phyloP scores from a whole-genome alignment of 2,329 filamentous ascomycete species.

The Xylariaceae sp. region DNA sequence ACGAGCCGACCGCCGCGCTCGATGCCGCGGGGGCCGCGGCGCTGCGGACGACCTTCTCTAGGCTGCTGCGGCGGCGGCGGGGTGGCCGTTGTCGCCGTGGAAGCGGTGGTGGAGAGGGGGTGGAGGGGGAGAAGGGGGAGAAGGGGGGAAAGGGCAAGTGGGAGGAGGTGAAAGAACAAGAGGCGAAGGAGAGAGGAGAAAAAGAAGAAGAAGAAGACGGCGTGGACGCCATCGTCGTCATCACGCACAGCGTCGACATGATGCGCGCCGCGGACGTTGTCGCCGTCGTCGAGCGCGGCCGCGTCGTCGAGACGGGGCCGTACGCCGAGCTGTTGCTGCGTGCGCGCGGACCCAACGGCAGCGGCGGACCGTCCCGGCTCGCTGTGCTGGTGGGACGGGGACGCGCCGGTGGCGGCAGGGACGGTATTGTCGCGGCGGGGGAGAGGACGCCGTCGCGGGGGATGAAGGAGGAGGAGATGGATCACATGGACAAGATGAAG shows the following conservation, averaged over 20 bases:
- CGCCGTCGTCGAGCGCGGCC: constrained; percentile 61
- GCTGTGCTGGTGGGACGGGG: too few relatives aligned
- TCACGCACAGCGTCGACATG: constrained; percentile 80
- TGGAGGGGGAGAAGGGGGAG: constrained; percentile 1
- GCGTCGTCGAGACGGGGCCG: constrained; percentile 58
- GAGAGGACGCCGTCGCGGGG: too few relatives aligned
- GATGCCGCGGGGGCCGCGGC: constrained; percentile 60
- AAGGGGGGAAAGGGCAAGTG: constrained; percentile 16
- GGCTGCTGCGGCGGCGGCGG: constrained; percentile 33
- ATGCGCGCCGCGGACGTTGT: constrained; percentile 73
- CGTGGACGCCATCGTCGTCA: constrained; percentile 62
- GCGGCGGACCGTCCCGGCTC: too few relatives aligned
- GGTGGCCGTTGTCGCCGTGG: too few relatives aligned
- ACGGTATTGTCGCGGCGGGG: too few relatives aligned
- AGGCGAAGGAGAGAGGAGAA: too few relatives aligned
- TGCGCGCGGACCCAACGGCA: too few relatives aligned
- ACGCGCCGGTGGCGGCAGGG: too few relatives aligned
- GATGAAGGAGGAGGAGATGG: too few relatives aligned
- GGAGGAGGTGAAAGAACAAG: too few relatives aligned
- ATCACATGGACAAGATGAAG: too few relatives aligned
- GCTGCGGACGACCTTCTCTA: constrained; percentile 55
- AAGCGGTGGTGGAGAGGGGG: neutral
- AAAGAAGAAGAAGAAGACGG: neutral
- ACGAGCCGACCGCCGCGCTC: constrained; percentile 79
- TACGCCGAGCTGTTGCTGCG: constrained; percentile 60